Base-by-base conservation (phyloP, 805 yeast species). In the Yueomyces sinensis region DNA sequence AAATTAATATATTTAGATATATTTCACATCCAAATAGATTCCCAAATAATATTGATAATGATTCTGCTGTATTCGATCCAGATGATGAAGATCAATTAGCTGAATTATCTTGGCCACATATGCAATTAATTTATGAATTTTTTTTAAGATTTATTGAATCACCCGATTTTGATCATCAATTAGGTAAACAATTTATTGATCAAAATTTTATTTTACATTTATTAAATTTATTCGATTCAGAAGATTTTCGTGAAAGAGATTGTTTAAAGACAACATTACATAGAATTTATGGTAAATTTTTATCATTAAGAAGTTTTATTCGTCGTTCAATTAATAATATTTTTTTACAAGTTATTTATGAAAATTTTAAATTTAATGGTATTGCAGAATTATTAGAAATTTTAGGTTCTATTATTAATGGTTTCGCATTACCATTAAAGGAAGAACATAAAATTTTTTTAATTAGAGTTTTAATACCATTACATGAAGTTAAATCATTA, bases 1-100 rank as follows among this genome's bases (percentile, higher is more conserved):
- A 75, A 49, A 72, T 70, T 39, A 91, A 91, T 59, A 68, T 91
- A 37, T 87, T 91, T 59, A 73, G 98, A 50, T 95, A 97, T 22
- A 84, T 91, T 32, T 97, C 98, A 3, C 98, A 98, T 1, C 96
- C 97, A 1, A 95, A 86, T 27, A 7, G 11, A 7, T 20, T 11
- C 11, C 11, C 24, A 20, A 91, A 91, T 54, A 97, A 97, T 4
- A 72, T 87, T 31, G 98, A 97, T 29, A 97, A 91, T 5, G 72
- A 86, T 31, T 97, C 97, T 28, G 97, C 91, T 44, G 72, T 89
- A 27, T 91, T 72, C 57, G 98, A 91, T 50, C 98, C 98, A 1
- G 98, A 91, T 60, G 98, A 91, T 61, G 98, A 91, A 62, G 98
- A 91, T 59, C 97, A 97, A 3, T 94, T 91, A 27, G 75, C 76